These are phyloP conservation scores for Capsella rubella DNA, from an alignment of 441 rosid genomes.

Conservation along the genomic window DNA sequence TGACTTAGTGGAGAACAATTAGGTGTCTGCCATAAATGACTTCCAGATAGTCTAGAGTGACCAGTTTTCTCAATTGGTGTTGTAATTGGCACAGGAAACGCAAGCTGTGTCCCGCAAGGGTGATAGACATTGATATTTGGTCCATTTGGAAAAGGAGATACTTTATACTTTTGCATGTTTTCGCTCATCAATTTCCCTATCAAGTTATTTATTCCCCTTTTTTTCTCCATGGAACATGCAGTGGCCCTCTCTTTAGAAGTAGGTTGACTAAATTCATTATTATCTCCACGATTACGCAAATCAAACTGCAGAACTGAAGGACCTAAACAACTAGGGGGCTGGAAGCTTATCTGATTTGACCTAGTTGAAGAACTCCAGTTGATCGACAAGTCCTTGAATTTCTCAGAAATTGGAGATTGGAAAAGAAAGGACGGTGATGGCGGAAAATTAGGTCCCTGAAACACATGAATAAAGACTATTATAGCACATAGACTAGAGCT, in stretches of 20 bases:
- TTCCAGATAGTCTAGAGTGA: constrained; percentile 56
- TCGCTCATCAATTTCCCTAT: constrained; percentile 70
- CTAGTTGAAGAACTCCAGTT: constrained; percentile 77
- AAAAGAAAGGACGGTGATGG: constrained; percentile 55
- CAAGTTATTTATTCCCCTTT: constrained; percentile 63
- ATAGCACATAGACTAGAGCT: constrained; percentile 17
- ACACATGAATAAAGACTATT: constrained; percentile 36
- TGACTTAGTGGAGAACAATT: constrained; percentile 54
- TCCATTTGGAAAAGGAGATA: constrained; percentile 49
- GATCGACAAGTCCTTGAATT: constrained; percentile 59
- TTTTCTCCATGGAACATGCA: constrained; percentile 56
- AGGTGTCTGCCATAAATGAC: constrained; percentile 54
- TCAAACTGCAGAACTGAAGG: constrained; percentile 72
- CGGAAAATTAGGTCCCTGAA: constrained; percentile 66
- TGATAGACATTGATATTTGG: constrained; percentile 53
- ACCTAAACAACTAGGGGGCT: constrained; percentile 73
- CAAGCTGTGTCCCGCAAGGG: constrained; percentile 58
- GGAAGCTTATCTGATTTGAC: constrained; percentile 86
- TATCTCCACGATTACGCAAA: constrained; percentile 52
- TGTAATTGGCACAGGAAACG: constrained; percentile 53
- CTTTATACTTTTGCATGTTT: constrained; percentile 60
- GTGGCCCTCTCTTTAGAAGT: constrained; percentile 55
- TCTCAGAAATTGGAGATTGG: constrained; percentile 60
- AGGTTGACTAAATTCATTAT: constrained; percentile 60
- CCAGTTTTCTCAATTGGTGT: constrained; percentile 64